A percentile compares a stretch with the other conserved stretches of the same genome.
phyloP scores from a whole-genome alignment of 2,329 filamentous ascomycete genomes.

The Geosmithia morbida region DNA sequence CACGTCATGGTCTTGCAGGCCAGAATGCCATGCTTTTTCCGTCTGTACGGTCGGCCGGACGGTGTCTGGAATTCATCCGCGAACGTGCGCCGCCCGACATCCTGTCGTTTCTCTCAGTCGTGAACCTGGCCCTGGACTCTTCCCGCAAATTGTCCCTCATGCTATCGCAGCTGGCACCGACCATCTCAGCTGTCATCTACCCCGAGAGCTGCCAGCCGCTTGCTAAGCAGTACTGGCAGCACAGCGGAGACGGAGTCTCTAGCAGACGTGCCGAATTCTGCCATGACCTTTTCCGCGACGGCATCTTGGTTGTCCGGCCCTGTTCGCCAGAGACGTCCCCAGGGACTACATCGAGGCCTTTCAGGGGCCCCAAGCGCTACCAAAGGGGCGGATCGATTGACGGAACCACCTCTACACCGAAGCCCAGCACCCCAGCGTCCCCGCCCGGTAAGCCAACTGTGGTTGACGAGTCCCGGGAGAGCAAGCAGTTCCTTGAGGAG shows the following conservation, averaged over 20 bases:
- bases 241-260: constrained; percentile 83
- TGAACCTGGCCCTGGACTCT: constrained; percentile 50
- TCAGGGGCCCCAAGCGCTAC: constrained; percentile 69
- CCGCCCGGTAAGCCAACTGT: constrained; percentile 3
- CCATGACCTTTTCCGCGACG: constrained; percentile 57
- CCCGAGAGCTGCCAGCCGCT: constrained; percentile 49
- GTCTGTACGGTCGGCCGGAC: constrained; percentile 49
- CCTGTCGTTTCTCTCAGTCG: constrained; percentile 31
- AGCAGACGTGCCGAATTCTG: constrained; percentile 88
- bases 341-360: constrained; percentile 18
- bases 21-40: constrained; percentile 76
- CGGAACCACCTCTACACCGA: constrained; percentile 9
- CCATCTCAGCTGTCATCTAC: constrained; percentile 58
- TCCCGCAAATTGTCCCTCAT: constrained; percentile 34
- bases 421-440: constrained; percentile 6
- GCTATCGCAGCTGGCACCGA: constrained; percentile 40
- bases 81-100: constrained; percentile 39
- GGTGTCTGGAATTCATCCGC: constrained; percentile 62
- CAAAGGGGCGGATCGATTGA: constrained; percentile 40
- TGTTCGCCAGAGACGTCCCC: constrained; percentile 4
- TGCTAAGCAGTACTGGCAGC: constrained; percentile 96
- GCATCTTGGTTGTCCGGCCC: constrained; percentile 30
- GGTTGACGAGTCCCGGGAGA: constrained; percentile 42
- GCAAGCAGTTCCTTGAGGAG: constrained; percentile 76
- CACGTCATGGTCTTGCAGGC: constrained; percentile 43